phyloP scores from a whole-genome alignment of 78 protist species.

The Dictyostelium citrinum region DNA sequence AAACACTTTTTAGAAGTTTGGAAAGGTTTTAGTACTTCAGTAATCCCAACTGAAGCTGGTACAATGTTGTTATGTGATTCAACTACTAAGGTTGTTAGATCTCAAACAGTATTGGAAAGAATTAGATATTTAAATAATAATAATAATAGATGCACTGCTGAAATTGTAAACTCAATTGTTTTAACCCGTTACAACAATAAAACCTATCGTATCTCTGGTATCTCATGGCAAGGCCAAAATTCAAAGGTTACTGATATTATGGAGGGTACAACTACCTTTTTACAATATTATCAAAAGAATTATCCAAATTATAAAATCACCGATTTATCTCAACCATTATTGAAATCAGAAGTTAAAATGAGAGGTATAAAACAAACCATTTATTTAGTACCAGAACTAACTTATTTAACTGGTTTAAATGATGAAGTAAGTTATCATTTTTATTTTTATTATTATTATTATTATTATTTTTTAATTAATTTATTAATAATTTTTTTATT shows the following conservation, averaged over 20 bases:
- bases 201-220: slow-evolving; percentile 14
- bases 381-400: slow-evolving; percentile 26
- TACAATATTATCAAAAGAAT: background rate
- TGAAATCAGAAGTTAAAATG: slow-evolving; percentile 3
- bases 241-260: background rate
- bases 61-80: background rate
- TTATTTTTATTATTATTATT: too few species aligned
- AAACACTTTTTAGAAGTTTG: slow-evolving; percentile 20
- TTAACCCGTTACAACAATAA: slow-evolving; percentile 35
- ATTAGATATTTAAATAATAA: background rate
- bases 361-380: slow-evolving; percentile 22
- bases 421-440: slow-evolving; percentile 18
- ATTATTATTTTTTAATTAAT: too few species aligned
- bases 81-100: background rate
- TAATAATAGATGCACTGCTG: background rate
- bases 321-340: slow-evolving; percentile 5
- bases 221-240: background rate
- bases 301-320: background rate
- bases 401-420: slow-evolving; percentile 11
- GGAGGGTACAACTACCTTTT: background rate
- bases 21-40: slow-evolving; percentile 13
- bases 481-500: too few species aligned
- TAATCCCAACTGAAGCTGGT: slow-evolving; percentile 23
- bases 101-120: background rate
- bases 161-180: background rate